Percentiles rank a stretch among this genome's conserved stretches.
These are phyloP conservation scores for Thecaphora thlaspeos DNA, from an alignment of 1,284 basidiomycete species.

Conservation along the genomic window DNA sequence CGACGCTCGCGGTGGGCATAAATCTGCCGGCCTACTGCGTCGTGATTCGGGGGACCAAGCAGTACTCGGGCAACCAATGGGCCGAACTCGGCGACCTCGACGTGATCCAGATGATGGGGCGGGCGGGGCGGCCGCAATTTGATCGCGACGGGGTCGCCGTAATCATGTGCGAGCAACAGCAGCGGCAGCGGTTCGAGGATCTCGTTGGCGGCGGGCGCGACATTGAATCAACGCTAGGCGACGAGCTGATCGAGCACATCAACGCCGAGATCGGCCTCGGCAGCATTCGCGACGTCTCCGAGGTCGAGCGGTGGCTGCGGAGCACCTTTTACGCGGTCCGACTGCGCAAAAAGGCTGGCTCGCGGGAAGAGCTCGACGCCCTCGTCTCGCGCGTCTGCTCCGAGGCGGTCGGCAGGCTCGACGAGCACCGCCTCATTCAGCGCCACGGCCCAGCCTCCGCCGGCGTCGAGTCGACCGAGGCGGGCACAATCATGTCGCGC, in stretches of 20 bases:
- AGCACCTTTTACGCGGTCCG: conserved; percentile 18
- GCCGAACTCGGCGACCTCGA: conserved; percentile 43
- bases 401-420: conserved; percentile 18
- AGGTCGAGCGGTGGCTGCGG: conserved; percentile 8
- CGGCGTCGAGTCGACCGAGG: conserved; percentile 24
- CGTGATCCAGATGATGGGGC: conserved; percentile 65
- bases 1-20: conserved; percentile 81
- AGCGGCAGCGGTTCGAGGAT: conserved; percentile 32
- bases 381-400: conserved; percentile 10
- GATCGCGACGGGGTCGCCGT: conserved; percentile 62
- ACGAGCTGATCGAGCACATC: conserved; percentile 39
- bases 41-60: conserved; percentile 47
- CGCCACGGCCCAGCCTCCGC: neutral
- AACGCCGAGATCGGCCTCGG: conserved; percentile 42
- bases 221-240: conserved; percentile 40
- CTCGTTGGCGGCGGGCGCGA: conserved; percentile 30
- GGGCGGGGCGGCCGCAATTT: conserved; percentile 87
- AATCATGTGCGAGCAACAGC: conserved; percentile 44
- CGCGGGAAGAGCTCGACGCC: neutral
- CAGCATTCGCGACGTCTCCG: neutral
- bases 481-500: conserved; percentile 44
- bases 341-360: conserved; percentile 6
- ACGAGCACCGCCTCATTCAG: conserved; percentile 14
- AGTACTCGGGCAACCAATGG: conserved; percentile 35
- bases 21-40: conserved; percentile 65